Percentiles rank a stretch among this genome's conserved stretches.
Evolutionary conservation across 139 green algal species (phyloP).

Genomic region (Yamagishiella unicocca): DNA sequence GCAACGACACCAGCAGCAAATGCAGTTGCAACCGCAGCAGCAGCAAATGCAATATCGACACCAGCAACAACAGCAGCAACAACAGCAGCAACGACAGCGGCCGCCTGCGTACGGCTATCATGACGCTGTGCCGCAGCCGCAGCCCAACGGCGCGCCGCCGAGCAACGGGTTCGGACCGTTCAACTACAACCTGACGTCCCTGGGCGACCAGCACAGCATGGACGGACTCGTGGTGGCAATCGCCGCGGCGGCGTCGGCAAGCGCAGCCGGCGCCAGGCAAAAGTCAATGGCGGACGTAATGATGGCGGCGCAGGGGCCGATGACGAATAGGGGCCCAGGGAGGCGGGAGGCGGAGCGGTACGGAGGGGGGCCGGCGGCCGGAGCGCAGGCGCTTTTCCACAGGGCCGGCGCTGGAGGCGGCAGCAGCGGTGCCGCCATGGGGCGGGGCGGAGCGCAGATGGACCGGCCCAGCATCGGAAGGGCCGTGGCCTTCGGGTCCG

Average conservation of each 20-base stretch:
- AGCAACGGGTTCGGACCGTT: neutral
- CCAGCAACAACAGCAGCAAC: neutral
- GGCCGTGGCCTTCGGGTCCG: too few relatives aligned
- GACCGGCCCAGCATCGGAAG: too few relatives aligned
- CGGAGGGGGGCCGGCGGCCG: too few relatives aligned
- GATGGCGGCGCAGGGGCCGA: neutral
- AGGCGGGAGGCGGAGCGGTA: too few relatives aligned
- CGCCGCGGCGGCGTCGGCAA: neutral
- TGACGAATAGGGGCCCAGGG: too few relatives aligned
- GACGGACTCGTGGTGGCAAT: conserved; percentile 1
- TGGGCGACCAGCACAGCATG: too few relatives aligned
- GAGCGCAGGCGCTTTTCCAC: too few relatives aligned
- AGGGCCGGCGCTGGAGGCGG: too few relatives aligned
- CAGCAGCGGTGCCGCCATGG: too few relatives aligned
- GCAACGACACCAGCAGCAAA: neutral
- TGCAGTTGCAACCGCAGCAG: neutral
- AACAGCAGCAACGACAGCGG: neutral
- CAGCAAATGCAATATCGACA: neutral
- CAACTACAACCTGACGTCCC: neutral
- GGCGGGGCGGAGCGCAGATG: too few relatives aligned
- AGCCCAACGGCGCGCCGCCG: neutral
- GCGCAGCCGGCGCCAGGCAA: too few relatives aligned
- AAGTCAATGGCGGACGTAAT: too few relatives aligned
- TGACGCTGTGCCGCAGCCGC: neutral
- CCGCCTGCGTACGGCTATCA: neutral